These are phyloP conservation scores for Phytophthora palmivora DNA, from an alignment of 352 stramenopile species.

Conservation along the genomic window DNA sequence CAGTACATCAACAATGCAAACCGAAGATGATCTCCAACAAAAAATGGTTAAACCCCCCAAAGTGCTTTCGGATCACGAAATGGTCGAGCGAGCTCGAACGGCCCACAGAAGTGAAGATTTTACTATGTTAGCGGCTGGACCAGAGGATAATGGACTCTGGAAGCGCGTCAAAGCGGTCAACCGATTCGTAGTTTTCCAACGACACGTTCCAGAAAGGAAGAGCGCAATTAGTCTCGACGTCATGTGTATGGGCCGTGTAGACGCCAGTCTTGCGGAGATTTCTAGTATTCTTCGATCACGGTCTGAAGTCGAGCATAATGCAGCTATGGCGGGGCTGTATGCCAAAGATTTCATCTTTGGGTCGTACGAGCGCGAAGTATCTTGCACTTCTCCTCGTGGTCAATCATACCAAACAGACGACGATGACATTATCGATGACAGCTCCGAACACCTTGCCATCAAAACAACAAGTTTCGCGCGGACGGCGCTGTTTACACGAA, in stretches of 20 bases:
- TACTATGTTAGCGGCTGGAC: background rate
- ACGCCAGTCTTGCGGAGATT: constrained; percentile 35
- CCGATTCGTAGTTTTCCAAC: constrained; percentile 17
- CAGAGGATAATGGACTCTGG: background rate
- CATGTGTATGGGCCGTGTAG: constrained; percentile 24
- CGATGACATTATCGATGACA: background rate
- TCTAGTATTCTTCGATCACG: constrained; percentile 19
- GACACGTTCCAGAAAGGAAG: constrained; percentile 1
- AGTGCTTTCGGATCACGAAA: background rate
- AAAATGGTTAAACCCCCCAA: background rate
- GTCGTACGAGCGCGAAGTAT: constrained; percentile 23
- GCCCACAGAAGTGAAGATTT: background rate
- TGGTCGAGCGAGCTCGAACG: background rate
- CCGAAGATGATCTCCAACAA: background rate
- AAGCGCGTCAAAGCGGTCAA: constrained; percentile 9
- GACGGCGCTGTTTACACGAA: constrained; percentile 13
- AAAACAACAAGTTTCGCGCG: constrained; percentile 36
- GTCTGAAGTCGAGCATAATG: constrained; percentile 27
- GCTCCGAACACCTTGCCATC: constrained; percentile 23
- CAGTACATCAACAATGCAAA: background rate
- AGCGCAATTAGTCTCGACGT: constrained; percentile 10
- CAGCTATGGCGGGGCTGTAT: constrained; percentile 37
- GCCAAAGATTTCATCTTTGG: constrained; percentile 37
- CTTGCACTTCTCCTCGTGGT: background rate
- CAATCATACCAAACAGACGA: background rate